Evolutionary conservation across 83 land plant species (phyloP).

Genomic region (Isoetes engelmannii): DNA sequence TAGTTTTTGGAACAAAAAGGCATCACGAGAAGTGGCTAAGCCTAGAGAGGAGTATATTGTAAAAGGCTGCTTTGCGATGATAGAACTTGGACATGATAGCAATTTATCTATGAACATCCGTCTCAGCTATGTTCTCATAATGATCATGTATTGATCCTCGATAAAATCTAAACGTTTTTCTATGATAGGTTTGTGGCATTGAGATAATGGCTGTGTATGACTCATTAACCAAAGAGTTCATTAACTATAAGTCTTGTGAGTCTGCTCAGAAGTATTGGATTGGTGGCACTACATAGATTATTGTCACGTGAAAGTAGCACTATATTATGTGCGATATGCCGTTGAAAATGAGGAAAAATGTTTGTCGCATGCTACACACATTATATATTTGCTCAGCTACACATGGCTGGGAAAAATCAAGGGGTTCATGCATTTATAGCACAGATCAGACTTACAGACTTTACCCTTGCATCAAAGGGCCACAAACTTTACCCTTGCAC

Average conservation of each 20-base stretch:
- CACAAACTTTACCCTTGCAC: no score
- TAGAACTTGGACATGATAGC: constrained; percentile 94
- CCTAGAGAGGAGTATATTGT: constrained; percentile 54
- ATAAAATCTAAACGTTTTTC: constrained; percentile 2
- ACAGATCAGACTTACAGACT: constrained; percentile 75
- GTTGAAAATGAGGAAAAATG: neutral
- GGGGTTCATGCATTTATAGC: constrained; percentile 94
- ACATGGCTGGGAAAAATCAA: constrained; percentile 65
- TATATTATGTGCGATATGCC: neutral
- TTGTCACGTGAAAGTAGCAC: neutral
- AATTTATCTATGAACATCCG: no score
- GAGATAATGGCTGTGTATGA: constrained; percentile 87
- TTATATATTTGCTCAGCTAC: constrained; percentile 80
- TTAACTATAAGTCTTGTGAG: constrained; percentile 88
- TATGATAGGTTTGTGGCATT: constrained; percentile 76
- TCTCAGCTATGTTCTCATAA: neutral
- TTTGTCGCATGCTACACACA: constrained; percentile 85
- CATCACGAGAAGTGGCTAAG: constrained; percentile 84
- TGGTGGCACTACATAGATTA: constrained; percentile 93
- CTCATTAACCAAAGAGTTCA: constrained; percentile 59
- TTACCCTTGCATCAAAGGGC: no score
- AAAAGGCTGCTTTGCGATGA: constrained; percentile 89
- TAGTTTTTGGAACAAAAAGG: constrained; percentile 63
- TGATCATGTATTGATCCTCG: constrained; percentile 19
- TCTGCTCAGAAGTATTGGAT: constrained; percentile 99